Conservation (phyloP, 2,329 filamentous ascomycete species). For the Lachnellula arida region DNA sequence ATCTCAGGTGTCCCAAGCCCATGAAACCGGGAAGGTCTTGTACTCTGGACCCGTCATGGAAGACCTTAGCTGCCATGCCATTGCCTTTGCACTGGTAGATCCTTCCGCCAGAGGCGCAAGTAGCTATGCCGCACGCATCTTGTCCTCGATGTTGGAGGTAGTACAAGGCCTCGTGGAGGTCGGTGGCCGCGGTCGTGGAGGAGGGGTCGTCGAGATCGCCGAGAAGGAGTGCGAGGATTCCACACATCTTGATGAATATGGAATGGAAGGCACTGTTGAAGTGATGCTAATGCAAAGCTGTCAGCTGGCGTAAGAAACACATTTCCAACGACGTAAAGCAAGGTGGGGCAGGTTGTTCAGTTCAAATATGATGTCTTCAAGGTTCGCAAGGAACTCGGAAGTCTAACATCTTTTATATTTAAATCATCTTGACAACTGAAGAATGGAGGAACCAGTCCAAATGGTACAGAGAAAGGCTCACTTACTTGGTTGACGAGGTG, state of each 20-base stretch:
- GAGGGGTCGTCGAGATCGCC: constrained; percentile 47
- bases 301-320: constrained; percentile 9
- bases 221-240: constrained; percentile 57
- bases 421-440: constrained; percentile 23
- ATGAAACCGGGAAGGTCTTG: constrained; percentile 76
- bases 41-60: constrained; percentile 71
- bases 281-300: neutral
- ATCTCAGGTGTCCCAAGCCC: constrained; percentile 81
- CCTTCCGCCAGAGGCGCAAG: constrained; percentile 67
- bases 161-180: constrained; percentile 68
- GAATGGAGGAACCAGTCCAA: neutral
- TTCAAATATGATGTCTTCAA: constrained; percentile 21
- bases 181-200: constrained; percentile 51
- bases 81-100: constrained; percentile 90
- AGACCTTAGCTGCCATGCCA: constrained; percentile 81
- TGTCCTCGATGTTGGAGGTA: constrained; percentile 71
- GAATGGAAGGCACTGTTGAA: neutral
- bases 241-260: constrained; percentile 47
- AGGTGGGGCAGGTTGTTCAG: constrained; percentile 15
- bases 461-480: neutral
- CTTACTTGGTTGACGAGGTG: neutral
- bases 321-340: neutral
- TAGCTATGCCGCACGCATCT: constrained; percentile 83
- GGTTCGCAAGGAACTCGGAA: constrained; percentile 14
- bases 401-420: constrained; percentile 29